Conservation (phyloP, 495 filamentous ascomycete genomes). For the Emericellopsis terricola region DNA sequence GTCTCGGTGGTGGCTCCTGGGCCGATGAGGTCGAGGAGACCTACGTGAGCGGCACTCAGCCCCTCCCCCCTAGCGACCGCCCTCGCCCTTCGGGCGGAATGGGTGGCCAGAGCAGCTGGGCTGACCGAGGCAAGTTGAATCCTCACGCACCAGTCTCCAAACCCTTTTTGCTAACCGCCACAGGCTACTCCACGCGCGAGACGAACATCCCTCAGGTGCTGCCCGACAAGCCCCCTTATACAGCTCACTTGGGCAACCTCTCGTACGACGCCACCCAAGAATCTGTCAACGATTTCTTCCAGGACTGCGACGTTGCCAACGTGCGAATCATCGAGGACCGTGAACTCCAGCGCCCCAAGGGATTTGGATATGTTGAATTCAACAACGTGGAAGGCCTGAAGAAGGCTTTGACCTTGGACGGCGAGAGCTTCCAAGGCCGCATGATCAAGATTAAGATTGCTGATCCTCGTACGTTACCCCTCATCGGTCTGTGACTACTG, state of each 20-base stretch:
- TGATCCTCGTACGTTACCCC: constrained; percentile 21
- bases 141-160: not conserved
- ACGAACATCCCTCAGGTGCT: constrained; percentile 53
- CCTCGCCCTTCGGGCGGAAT: constrained; percentile 10
- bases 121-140: constrained; percentile 16
- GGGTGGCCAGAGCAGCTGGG: constrained; percentile 12
- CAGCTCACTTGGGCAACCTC: constrained; percentile 89
- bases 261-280: constrained; percentile 76
- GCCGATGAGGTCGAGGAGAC: constrained; percentile 94
- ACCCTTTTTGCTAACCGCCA: not conserved
- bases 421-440: constrained; percentile 63
- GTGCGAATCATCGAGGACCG: constrained; percentile 95
- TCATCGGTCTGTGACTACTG: not conserved
- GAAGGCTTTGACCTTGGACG: constrained; percentile 70
- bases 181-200: constrained; percentile 55
- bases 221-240: constrained; percentile 81
- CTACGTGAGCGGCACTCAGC: constrained; percentile 35
- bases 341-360: constrained; percentile 78
- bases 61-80: constrained; percentile 23
- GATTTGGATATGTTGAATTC: constrained; percentile 96
- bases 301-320: constrained; percentile 64
- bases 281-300: constrained; percentile 72
- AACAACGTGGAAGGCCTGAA: constrained; percentile 74
- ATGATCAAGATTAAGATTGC: constrained; percentile 61
- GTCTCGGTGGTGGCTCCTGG: constrained; percentile 68